Base-by-base conservation (phyloP, 139 green algal genomes). In the Prasinococcaceae sp. region DNA sequence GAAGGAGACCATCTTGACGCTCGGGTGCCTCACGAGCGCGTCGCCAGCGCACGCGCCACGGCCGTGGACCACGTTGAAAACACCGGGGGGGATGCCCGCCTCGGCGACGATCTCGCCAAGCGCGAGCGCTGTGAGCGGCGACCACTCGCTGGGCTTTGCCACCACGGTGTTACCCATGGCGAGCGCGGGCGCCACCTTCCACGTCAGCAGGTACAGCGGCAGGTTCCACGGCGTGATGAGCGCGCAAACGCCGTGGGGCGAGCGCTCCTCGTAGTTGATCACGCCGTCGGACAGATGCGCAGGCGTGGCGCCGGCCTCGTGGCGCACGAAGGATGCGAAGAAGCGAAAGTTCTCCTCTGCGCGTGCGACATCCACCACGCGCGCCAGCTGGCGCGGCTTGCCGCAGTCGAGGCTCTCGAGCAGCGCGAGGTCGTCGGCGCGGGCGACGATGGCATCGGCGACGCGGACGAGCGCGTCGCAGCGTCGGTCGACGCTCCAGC, bases 1-100 rank as follows among this genome's bases (percentile, higher is more conserved):
- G 68, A 88, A 88, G 2, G 79, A 61, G 29, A 83, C 61, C 76
- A 86, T 88, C 66, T 88, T 68, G 17, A 88, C 62, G 0, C 45
- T 47, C 27, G 12, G 27, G 59, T 85, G 66, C 3, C 35, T 47
- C 28, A 58, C 63, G 14, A 88, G 27, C 3, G 69, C 64, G 16
- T 48, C 65, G 32, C 80, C 80, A 3, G 79, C 70, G 5, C 65
- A 78, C 26, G 68, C 60, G 20, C 79, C 80, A 42, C 69, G 70
- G 30, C 80, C 79, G 1, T 62, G 53, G 22, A 88, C 44, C 14
- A 88, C 51, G 59, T 88, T 88, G 60, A 88, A 39, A n/a, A 81
- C 70, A 25, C 80, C 79, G 6, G 61, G 40, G 1, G 80, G 80
- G 12, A 86, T 20, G 25, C 79, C 78, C 14, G 79, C 78, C 65